Evolutionary conservation across 75 land plant genomes (phyloP).

Genomic region (Ceratopteris richardii): DNA sequence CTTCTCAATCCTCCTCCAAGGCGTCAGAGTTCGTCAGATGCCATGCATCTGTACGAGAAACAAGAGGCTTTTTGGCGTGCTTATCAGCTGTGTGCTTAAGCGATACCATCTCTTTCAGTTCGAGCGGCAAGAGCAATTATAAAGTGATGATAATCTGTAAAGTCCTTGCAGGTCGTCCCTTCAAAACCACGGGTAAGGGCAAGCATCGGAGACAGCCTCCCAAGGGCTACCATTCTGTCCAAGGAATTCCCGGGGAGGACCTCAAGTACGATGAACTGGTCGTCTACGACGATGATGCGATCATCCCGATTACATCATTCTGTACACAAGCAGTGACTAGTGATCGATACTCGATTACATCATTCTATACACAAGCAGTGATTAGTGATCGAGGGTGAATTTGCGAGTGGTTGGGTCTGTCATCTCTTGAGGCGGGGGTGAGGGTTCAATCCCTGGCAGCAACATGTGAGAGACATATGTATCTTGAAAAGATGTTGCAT

Average conservation of each 20-base stretch:
- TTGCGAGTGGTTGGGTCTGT: no score
- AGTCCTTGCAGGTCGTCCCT: not conserved
- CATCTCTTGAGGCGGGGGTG: no score
- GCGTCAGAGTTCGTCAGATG: not conserved
- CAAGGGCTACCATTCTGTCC: conserved; percentile 1
- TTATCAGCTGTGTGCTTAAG: no score
- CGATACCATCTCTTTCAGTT: not conserved
- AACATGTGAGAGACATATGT: no score
- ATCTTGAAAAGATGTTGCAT: no score
- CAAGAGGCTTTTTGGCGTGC: no score
- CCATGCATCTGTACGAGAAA: not conserved
- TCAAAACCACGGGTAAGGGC: not conserved
- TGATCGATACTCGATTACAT: conserved; percentile 20
- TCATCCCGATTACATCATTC: conserved; percentile 29
- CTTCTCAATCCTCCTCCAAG: not conserved
- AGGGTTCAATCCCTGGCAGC: no score
- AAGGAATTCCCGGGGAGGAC: no score
- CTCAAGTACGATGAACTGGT: conserved; percentile 4
- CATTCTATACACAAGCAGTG: conserved; percentile 32
- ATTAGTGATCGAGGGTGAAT: no score
- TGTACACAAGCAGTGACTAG: conserved; percentile 24
- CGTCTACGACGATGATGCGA: conserved; percentile 1
- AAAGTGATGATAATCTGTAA: conserved; percentile 1
- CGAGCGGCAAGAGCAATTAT: not conserved
- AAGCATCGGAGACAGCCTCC: not conserved